Evolutionary conservation across 371 early-diverging fungal genomes (phyloP).

Genomic region (Rhizopus delemar): DNA sequence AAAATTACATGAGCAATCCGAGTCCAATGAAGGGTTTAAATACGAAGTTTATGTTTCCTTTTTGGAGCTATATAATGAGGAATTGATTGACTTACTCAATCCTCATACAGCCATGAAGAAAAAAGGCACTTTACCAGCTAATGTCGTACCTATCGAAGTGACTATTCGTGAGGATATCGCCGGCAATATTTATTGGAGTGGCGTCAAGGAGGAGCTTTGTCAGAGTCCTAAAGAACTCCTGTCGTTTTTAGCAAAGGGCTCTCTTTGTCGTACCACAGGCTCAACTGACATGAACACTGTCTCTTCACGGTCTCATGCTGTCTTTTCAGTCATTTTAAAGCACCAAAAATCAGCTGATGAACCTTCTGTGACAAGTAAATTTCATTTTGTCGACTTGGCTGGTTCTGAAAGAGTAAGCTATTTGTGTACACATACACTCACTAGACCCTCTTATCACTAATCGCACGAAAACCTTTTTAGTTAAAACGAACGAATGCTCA

Average conservation of each 20-base stretch:
- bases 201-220: slow-evolving; percentile 84
- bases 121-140: slow-evolving; percentile 16
- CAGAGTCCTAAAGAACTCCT: slow-evolving; percentile 76
- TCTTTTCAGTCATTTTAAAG: slow-evolving; percentile 87
- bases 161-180: slow-evolving; percentile 90
- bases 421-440: background rate
- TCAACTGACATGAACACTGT: slow-evolving; percentile 96
- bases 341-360: slow-evolving; percentile 47
- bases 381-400: slow-evolving; percentile 97
- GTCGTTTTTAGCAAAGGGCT: slow-evolving; percentile 73
- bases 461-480: slow-evolving; percentile 25
- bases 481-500: slow-evolving; percentile 92
- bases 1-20: slow-evolving; percentile 40
- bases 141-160: slow-evolving; percentile 26
- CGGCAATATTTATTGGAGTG: slow-evolving; percentile 90
- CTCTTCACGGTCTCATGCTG: slow-evolving; percentile 98
- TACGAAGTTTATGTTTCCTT: slow-evolving; percentile 76
- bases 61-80: slow-evolving; percentile 99
- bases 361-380: slow-evolving; percentile 59
- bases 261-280: slow-evolving; percentile 88
- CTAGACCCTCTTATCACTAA: background rate
- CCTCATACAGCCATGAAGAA: slow-evolving; percentile 39
- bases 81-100: slow-evolving; percentile 82
- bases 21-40: slow-evolving; percentile 39
- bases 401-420: slow-evolving; percentile 65